Evolutionary conservation across 2,329 filamentous ascomycete species (phyloP).

Genomic region (Zasmidium angulare): DNA sequence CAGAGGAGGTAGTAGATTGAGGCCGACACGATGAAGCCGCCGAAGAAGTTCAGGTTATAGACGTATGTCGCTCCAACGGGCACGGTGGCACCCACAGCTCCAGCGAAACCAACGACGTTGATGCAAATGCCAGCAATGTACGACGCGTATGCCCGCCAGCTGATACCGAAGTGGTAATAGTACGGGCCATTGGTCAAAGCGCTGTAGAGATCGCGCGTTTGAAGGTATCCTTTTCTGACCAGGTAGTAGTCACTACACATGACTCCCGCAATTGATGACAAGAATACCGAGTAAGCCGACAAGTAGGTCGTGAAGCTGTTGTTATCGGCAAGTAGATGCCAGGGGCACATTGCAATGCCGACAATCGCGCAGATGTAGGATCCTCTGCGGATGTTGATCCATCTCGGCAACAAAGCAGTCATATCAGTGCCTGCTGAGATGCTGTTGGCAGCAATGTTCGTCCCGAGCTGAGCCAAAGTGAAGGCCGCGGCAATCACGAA

Average conservation of each 20-base stretch:
- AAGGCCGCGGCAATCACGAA: constrained; percentile 49
- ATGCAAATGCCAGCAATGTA: constrained; percentile 82
- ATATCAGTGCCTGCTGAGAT: constrained; percentile 57
- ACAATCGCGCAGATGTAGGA: constrained; percentile 80
- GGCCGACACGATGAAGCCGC: constrained; percentile 71
- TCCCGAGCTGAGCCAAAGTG: constrained; percentile 56
- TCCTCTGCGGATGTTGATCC: constrained; percentile 73
- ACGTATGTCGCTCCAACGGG: constrained; percentile 79
- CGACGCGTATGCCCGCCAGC: constrained; percentile 80
- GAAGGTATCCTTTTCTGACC: constrained; percentile 77
- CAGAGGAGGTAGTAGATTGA: constrained; percentile 70
- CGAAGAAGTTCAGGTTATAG: constrained; percentile 89
- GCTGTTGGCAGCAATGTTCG: constrained; percentile 56
- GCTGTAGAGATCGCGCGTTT: constrained; percentile 77
- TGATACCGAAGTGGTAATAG: constrained; percentile 70
- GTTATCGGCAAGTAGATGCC: constrained; percentile 69
- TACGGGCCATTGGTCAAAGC: constrained; percentile 67
- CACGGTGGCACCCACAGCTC: constrained; percentile 69
- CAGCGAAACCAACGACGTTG: constrained; percentile 89
- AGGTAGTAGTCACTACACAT: constrained; percentile 82
- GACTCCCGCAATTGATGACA: constrained; percentile 91
- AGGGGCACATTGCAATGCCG: constrained; percentile 83
- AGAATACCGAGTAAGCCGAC: constrained; percentile 87
- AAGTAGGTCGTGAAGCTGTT: constrained; percentile 92
- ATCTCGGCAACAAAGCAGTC: constrained; percentile 53